phyloP scores from a whole-genome alignment of 73 alveolate genomes.

The Blepharisma japonicum region DNA sequence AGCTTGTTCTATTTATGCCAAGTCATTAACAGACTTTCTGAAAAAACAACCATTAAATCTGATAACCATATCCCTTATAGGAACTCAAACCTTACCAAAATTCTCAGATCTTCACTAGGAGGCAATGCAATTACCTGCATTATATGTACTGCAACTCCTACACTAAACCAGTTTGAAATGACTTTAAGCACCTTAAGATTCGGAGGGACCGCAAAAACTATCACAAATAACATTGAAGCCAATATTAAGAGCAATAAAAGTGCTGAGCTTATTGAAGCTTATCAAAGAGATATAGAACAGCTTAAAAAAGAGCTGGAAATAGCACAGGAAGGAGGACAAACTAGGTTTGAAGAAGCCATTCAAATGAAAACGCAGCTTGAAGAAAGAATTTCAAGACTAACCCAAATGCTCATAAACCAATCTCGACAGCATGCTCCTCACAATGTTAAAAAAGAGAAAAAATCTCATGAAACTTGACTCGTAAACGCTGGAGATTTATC shows the following conservation, averaged over 20 bases:
- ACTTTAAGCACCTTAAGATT: slow-evolving; percentile 78
- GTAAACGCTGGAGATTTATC: too few species aligned
- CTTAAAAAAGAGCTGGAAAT: slow-evolving; percentile 53
- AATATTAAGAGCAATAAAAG: slow-evolving; percentile 42
- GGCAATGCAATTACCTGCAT: slow-evolving; percentile 96
- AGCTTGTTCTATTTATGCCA: slow-evolving; percentile 74
- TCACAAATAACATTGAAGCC: slow-evolving; percentile 82
- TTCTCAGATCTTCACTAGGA: slow-evolving; percentile 91
- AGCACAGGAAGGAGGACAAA: slow-evolving; percentile 78
- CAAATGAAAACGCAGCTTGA: neutral
- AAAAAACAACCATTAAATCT: slow-evolving; percentile 36
- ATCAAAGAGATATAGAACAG: slow-evolving; percentile 30
- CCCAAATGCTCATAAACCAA: slow-evolving; percentile 9
- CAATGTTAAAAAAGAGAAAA: too few species aligned
- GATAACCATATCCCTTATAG: slow-evolving; percentile 88
- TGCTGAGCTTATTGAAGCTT: slow-evolving; percentile 34
- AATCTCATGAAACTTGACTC: too few species aligned
- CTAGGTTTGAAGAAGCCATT: neutral
- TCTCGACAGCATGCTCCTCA: too few species aligned
- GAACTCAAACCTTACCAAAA: slow-evolving; percentile 93
- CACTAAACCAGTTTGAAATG: slow-evolving; percentile 27
- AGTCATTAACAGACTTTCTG: slow-evolving; percentile 71
- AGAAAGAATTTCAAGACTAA: slow-evolving; percentile 4
- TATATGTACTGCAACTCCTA: slow-evolving; percentile 49
- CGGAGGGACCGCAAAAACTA: slow-evolving; percentile 94